These are phyloP conservation scores for Penicillium mononematosum DNA, from an alignment of 495 filamentous ascomycete species.

Conservation along the genomic window DNA sequence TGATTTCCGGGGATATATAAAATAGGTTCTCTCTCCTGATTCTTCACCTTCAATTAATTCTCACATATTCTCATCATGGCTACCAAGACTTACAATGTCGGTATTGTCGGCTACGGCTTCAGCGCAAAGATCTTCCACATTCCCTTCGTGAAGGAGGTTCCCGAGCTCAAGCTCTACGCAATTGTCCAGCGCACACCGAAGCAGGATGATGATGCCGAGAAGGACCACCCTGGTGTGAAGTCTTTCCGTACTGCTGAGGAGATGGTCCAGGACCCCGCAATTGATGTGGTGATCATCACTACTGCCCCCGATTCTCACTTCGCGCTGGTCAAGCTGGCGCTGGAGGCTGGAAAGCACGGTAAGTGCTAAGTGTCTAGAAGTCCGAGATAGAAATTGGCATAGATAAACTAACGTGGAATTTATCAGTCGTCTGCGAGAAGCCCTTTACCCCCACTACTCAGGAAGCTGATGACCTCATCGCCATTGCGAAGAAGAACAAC, in stretches of 20 bases:
- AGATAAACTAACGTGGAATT: background rate
- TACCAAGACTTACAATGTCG: conserved; percentile 55
- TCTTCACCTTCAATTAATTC: background rate
- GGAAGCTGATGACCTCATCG: conserved; percentile 70
- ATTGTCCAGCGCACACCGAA: conserved; percentile 78
- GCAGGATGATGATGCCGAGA: conserved; percentile 59
- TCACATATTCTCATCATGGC: conserved; percentile 36
- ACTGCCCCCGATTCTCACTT: conserved; percentile 78
- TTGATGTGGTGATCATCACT: conserved; percentile 73
- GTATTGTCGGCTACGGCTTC: conserved; percentile 67
- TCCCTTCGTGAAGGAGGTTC: conserved; percentile 69
- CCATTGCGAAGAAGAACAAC: conserved; percentile 59
- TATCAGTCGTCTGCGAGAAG: conserved; percentile 75
- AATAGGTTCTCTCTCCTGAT: background rate
- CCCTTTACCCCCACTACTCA: conserved; percentile 73
- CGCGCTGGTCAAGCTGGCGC: conserved; percentile 58
- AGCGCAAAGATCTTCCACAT: conserved; percentile 91
- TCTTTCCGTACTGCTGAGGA: conserved; percentile 60
- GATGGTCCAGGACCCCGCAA: conserved; percentile 60
- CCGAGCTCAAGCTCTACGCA: conserved; percentile 67
- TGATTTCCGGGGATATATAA: conserved; percentile 27
- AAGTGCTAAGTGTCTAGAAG: background rate
- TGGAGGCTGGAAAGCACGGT: conserved; percentile 76
- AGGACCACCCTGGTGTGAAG: conserved; percentile 66
- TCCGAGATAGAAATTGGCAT: background rate